phyloP scores from a whole-genome alignment of 2,329 filamentous ascomycete genomes.

The Domatiomyces globalis region DNA sequence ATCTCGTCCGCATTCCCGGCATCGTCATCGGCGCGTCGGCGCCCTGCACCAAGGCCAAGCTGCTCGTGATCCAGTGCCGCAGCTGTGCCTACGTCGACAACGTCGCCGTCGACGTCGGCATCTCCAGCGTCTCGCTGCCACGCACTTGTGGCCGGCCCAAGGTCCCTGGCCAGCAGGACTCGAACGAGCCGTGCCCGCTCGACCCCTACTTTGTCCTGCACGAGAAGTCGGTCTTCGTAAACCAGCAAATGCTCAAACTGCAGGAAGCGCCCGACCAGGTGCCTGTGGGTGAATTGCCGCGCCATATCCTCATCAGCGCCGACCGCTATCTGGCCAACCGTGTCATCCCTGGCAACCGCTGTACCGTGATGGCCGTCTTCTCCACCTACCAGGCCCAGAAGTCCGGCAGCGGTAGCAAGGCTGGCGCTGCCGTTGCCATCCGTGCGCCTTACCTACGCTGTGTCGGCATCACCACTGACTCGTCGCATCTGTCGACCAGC shows the following conservation, averaged over 20 bases:
- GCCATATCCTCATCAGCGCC: constrained; percentile 91
- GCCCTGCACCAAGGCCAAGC: constrained; percentile 86
- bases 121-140: constrained; percentile 73
- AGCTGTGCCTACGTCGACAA: constrained; percentile 62
- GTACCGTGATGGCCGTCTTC: constrained; percentile 92
- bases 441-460: constrained; percentile 88
- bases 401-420: constrained; percentile 47
- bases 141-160: constrained; percentile 56
- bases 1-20: constrained; percentile 89
- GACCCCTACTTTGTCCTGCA: constrained; percentile 95
- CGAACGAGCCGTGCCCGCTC: constrained; percentile 63
- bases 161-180: constrained; percentile 44
- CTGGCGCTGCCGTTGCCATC: constrained; percentile 76
- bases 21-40: constrained; percentile 97
- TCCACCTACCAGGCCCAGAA: constrained; percentile 88
- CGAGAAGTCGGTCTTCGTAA: constrained; percentile 86
- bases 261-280: constrained; percentile 97
- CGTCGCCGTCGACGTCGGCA: constrained; percentile 66
- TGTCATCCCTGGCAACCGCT: constrained; percentile 87
- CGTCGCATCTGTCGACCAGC: constrained; percentile 79
- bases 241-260: constrained; percentile 95
- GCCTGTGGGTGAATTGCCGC: constrained; percentile 84
- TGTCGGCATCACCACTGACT: constrained; percentile 78
- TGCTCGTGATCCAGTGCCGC: constrained; percentile 73
- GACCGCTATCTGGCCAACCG: constrained; percentile 91